Base-by-base conservation (phyloP, 2,329 filamentous ascomycete species). In the Davidsoniella eucalypti region DNA sequence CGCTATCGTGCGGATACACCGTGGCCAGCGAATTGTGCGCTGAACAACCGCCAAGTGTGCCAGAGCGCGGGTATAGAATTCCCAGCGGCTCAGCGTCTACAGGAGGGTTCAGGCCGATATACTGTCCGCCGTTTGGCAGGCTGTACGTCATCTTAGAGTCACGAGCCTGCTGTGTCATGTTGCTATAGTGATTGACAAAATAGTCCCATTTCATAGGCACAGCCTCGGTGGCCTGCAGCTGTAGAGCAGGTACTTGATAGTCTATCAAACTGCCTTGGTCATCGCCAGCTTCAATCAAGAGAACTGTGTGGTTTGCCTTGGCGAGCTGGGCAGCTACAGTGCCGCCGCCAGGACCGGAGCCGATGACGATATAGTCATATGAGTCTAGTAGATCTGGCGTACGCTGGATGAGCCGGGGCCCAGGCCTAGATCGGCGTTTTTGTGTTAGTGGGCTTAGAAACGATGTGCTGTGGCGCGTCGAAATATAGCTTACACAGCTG, bases 351-450 rank as follows among this genome's bases (percentile, higher is more conserved):
- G 73, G 65, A 2, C 73, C 74, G 8, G 70, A 75, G 3, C 75
- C 75, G 37, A 78, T 69, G n/a, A 78, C 65, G n/a, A 78, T 65
- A 60, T 77, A 78, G 54, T 78, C 75, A 55, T 77, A 77, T 12
- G 41, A 44, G 21, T 52, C 47, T 44, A 40, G 8, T 43, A 18
- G 36, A 16, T 37, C 26, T 12, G 26, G 26, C 26, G 10, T 33
- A 33, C 26, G 7, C 10, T 33, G 26, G 10, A 9, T 33, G 10
- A 33, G 26, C 10, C 26, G 26, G 26, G 10, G 5, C 5, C 5
- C 10, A 33, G 26, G 26, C 26, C 26, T 33, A 33, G 26, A 9
- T 33, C 4, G 8, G 26, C 2, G 26, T 3, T 33, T 33, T 12
- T 33, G 26, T 33, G 26, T 33, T 9, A 33, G 26, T 9, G 26